These are phyloP conservation scores for Themeda triandra DNA, from an alignment of 176 grass and related monocot species.

Conservation along the genomic window DNA sequence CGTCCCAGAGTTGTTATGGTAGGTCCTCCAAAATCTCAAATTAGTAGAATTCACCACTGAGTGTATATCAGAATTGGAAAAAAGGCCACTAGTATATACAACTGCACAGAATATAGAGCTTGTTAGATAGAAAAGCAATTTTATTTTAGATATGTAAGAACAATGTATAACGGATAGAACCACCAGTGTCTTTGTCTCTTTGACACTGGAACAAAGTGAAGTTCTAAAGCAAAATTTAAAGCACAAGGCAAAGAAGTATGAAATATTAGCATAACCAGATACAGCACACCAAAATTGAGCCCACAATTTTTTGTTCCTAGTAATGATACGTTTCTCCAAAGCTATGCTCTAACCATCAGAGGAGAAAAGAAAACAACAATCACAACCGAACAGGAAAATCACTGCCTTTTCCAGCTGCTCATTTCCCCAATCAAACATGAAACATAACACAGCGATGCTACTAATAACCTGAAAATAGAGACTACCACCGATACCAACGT, in stretches of 20 bases:
- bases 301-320: neutral
- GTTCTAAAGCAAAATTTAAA: neutral
- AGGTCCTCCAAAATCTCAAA: conserved; percentile 37
- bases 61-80: conserved; percentile 35
- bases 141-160: neutral
- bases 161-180: neutral
- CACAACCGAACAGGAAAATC: neutral
- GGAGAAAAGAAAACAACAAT: neutral
- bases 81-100: conserved; percentile 24
- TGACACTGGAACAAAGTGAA: too few relatives aligned
- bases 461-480: neutral
- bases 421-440: neutral
- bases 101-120: conserved; percentile 36
- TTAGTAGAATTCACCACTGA: conserved; percentile 27
- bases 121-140: conserved; percentile 12
- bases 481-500: neutral
- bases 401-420: neutral
- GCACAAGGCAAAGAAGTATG: neutral
- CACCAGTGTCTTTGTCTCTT: neutral
- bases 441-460: neutral
- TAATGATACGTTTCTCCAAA: neutral
- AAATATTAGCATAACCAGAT: neutral
- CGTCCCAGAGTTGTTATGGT: conserved; percentile 55
- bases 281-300: neutral
- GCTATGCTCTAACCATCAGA: neutral